Evolutionary conservation across 306 rosid genomes (phyloP).

Genomic region (Neltuma alba): DNA sequence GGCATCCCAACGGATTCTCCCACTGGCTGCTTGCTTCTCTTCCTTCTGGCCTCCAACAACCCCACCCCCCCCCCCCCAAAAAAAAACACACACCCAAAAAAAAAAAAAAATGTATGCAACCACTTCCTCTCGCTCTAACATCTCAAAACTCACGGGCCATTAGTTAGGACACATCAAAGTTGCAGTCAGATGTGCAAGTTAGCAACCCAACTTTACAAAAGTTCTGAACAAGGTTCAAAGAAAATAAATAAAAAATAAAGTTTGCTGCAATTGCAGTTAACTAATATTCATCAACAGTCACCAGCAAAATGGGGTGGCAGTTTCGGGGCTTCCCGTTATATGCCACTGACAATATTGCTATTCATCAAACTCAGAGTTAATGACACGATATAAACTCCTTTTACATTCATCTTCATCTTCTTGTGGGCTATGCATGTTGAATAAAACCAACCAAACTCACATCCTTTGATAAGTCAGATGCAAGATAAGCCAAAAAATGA

Average conservation of each 20-base stretch:
- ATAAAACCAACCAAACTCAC: conserved; percentile 4
- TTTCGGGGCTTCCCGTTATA: neutral
- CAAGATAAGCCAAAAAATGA: conserved; percentile 17
- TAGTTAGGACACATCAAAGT: neutral
- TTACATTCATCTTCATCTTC: conserved; percentile 26
- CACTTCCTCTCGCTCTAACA: neutral
- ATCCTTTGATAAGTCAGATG: conserved; percentile 14
- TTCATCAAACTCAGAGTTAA: neutral
- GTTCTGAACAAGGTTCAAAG: neutral
- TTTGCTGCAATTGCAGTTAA: neutral
- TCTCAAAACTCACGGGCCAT: neutral
- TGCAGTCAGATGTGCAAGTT: neutral
- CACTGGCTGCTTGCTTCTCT: neutral
- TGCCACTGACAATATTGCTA: neutral
- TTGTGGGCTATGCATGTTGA: neutral
- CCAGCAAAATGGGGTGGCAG: neutral
- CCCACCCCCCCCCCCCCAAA: neutral
- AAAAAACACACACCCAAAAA: too few relatives aligned
- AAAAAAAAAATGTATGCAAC: neutral
- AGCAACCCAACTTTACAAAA: neutral
- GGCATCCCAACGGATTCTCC: neutral
- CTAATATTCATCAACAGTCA: neutral
- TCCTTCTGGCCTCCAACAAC: neutral
- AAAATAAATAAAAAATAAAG: neutral
- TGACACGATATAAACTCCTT: neutral